Base-by-base conservation (phyloP, 2,329 filamentous ascomycete species). In the Colletotrichum sp. region DNA sequence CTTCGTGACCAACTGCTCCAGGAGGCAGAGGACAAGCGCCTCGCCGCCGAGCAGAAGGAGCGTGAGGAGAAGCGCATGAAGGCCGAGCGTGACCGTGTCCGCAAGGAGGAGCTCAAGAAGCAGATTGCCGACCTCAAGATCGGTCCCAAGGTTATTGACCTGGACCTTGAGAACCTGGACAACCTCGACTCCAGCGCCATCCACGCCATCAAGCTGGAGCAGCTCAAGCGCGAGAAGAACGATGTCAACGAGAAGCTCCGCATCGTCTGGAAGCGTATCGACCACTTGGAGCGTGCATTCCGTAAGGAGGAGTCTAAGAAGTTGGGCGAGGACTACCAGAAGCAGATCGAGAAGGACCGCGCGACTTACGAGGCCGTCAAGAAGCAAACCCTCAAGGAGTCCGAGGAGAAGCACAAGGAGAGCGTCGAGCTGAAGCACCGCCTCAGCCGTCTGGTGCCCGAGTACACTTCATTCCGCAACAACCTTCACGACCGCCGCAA, bases 151-250 rank as follows among this genome's bases (percentile, higher is more conserved):
- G 91, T 88, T 67, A 86, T 93, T 59, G 90, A 93, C 78, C 93
- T 98, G 77, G 95, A 96, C 80, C 86, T 95, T 72, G 93, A 94
- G 72, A 93, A 98, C 81, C 89, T 98, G 71, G 94, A 97, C 77
- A 95, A 95, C 79, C 91, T 98, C 73, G 96, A 98, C 85, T 95
- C 93, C 84, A 96, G 95, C 85, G 93, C 94, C 78, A 94, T 99
- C 80, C 96, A 97, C 84, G 94, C 95, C 80, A 94, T 99, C 88
- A 98, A 98, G 90, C 91, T 99, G 74, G 94, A 95, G 77, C 96
- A 98, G 86, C 92, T 99, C 13, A 97, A 98, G 88, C 96, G 96
- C 81, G 97, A 98, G 90, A 99, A 98, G 93, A 98, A 96, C 82
- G 96, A 97, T 82, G 93, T 98, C 79, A 95, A 94, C 78, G 96